phyloP scores from a whole-genome alignment of 2,329 filamentous ascomycete genomes.

The Emmonsiellopsis sp. region DNA sequence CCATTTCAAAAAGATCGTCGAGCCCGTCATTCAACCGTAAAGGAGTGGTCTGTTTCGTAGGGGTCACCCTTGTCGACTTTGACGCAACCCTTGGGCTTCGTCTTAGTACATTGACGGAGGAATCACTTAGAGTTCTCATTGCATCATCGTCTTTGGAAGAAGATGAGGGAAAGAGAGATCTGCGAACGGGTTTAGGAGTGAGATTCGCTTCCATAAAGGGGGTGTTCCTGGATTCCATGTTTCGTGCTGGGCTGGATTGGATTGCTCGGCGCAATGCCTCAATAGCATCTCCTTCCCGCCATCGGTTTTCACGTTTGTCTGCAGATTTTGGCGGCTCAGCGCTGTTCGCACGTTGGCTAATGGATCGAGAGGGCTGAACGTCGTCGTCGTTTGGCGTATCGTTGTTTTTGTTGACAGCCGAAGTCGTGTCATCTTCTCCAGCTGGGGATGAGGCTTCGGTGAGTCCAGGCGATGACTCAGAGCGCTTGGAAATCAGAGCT shows the following conservation, averaged over 20 bases:
- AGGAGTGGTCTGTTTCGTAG: constrained; percentile 51
- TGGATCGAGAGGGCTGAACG: constrained; percentile 23
- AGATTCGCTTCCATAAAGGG: constrained; percentile 40
- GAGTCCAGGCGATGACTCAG: constrained; percentile 31
- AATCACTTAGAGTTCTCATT: constrained; percentile 27
- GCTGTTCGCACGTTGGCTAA: constrained; percentile 38
- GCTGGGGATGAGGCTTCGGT: constrained; percentile 29
- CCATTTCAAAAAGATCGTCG: constrained; percentile 58
- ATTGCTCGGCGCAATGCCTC: constrained; percentile 46
- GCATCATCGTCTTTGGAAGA: constrained; percentile 26
- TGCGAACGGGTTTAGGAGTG: constrained; percentile 45
- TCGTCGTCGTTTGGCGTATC: constrained; percentile 25
- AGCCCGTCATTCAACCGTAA: constrained; percentile 42
- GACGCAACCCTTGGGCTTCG: constrained; percentile 30
- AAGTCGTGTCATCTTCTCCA: constrained; percentile 26
- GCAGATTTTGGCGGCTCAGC: constrained; percentile 33
- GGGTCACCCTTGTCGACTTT: constrained; percentile 28
- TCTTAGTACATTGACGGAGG: constrained; percentile 40
- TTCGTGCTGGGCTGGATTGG: constrained; percentile 51
- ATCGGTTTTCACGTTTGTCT: constrained; percentile 23
- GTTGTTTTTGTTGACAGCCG: constrained; percentile 22
- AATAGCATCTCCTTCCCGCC: constrained; percentile 30
- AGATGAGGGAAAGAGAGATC: constrained; percentile 37
- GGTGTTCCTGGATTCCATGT: constrained; percentile 35
- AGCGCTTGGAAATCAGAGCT: constrained; percentile 18